Percentiles rank a stretch among this genome's conserved stretches.
These are phyloP conservation scores for Arthrobotrys sphaeroides DNA, from an alignment of 2,329 filamentous ascomycete species.

Conservation along the genomic window DNA sequence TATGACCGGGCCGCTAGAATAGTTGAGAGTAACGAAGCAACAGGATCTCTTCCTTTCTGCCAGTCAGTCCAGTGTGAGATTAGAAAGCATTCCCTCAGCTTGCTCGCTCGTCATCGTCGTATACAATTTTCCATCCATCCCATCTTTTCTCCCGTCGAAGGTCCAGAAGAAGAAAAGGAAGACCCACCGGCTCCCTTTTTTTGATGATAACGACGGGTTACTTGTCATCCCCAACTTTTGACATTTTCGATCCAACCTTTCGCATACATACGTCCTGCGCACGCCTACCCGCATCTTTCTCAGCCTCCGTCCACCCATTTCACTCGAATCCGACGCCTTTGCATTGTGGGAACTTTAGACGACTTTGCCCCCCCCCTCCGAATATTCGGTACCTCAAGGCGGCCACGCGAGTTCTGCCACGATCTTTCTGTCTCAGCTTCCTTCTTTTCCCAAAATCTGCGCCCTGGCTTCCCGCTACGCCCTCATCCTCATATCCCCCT, in stretches of 20 bases:
- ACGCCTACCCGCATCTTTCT: slow-evolving; percentile 12
- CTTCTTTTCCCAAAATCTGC: slow-evolving; percentile 13
- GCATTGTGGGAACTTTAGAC: slow-evolving; percentile 45
- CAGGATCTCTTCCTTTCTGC: slow-evolving; percentile 20
- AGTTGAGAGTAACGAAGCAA: slow-evolving; percentile 47
- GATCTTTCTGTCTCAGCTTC: slow-evolving; percentile 52
- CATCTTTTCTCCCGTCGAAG: neutral
- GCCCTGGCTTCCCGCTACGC: slow-evolving; percentile 46
- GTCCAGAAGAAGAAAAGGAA: neutral
- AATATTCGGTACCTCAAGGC: slow-evolving; percentile 26
- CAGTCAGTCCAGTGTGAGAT: slow-evolving; percentile 44
- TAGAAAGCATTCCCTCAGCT: slow-evolving; percentile 16
- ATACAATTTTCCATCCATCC: slow-evolving; percentile 4
- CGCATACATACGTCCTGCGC: neutral
- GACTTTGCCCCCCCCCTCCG: slow-evolving; percentile 13
- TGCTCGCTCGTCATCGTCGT: slow-evolving; percentile 6
- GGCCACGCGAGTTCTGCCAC: slow-evolving; percentile 52
- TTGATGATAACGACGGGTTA: slow-evolving; percentile 29
- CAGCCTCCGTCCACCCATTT: slow-evolving; percentile 22
- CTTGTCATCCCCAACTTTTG: slow-evolving; percentile 40
- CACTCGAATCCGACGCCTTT: slow-evolving; percentile 10
- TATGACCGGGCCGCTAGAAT: slow-evolving; percentile 52
- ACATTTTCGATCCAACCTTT: slow-evolving; percentile 9
- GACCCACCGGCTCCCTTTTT: neutral
- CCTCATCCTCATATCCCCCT: slow-evolving; percentile 13